These are phyloP conservation scores for Syncephalastrum contaminatum DNA, from an alignment of 371 early-diverging fungal species.

Conservation along the genomic window DNA sequence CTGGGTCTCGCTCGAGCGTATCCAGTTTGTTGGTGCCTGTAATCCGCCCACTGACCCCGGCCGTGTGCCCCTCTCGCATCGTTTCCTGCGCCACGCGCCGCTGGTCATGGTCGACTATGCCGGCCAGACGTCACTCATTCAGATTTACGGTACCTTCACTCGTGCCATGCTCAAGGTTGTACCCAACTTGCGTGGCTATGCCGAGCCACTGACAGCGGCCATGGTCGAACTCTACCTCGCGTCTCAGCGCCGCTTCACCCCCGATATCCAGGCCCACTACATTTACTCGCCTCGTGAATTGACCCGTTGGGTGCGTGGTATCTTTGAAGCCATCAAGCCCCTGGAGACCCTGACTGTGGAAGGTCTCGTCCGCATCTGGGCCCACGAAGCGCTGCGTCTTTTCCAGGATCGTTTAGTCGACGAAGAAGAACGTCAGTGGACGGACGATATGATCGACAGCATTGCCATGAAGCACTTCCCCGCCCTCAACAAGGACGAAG, in stretches of 20 bases:
- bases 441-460: conserved; percentile 83
- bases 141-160: conserved; percentile 94
- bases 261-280: conserved; percentile 97
- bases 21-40: conserved; percentile 99
- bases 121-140: conserved; percentile 86
- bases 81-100: conserved; percentile 97
- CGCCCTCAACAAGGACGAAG: conserved; percentile 64
- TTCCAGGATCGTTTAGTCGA: conserved; percentile 98
- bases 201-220: conserved; percentile 91
- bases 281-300: conserved; percentile 99
- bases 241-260: conserved; percentile 92
- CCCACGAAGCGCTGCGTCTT: conserved; percentile 95
- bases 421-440: conserved; percentile 91
- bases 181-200: conserved; percentile 90
- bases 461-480: conserved; percentile 92
- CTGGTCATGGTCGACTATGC: conserved; percentile 98
- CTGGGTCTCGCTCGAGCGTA: conserved; percentile 93
- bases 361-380: conserved; percentile 94
- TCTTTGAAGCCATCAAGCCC: conserved; percentile 91
- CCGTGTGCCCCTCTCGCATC: conserved; percentile 91
- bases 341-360: conserved; percentile 82
- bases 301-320: conserved; percentile 98
- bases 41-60: conserved; percentile 99
- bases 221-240: conserved; percentile 95
- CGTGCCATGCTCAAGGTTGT: conserved; percentile 94